Conservation (phyloP, 495 filamentous ascomycete species). For the Penicillium turbatum region DNA sequence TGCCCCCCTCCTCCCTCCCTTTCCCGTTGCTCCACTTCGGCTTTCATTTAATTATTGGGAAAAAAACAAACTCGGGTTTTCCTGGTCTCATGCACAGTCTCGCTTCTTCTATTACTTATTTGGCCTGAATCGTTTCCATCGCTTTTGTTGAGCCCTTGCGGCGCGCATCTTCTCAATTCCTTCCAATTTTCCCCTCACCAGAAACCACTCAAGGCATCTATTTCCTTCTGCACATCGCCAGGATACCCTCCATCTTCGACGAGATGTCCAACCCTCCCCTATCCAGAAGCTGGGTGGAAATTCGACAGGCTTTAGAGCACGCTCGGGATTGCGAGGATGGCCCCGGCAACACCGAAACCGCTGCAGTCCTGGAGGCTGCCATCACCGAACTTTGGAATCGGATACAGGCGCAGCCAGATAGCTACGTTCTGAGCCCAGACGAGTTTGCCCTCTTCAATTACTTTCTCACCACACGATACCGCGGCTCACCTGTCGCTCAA, state of each 20-base stretch:
- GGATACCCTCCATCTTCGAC: neutral
- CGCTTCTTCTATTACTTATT: neutral
- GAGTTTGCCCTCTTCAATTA: slow-evolving; percentile 79
- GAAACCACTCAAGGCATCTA: neutral
- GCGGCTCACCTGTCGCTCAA: slow-evolving; percentile 36
- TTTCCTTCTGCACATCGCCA: neutral
- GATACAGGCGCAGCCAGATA: slow-evolving; percentile 53
- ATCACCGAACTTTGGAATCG: slow-evolving; percentile 58
- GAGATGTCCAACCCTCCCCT: slow-evolving; percentile 6
- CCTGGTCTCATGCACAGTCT: slow-evolving; percentile 21
- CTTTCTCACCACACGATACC: slow-evolving; percentile 56
- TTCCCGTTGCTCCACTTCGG: slow-evolving; percentile 26
- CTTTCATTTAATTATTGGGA: slow-evolving; percentile 18
- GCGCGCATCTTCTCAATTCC: slow-evolving; percentile 3
- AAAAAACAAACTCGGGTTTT: slow-evolving; percentile 17
- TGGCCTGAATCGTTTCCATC: slow-evolving; percentile 1
- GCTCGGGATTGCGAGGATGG: slow-evolving; percentile 62
- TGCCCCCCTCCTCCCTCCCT: slow-evolving; percentile 3
- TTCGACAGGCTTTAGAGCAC: slow-evolving; percentile 56
- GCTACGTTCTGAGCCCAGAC: slow-evolving; percentile 61
- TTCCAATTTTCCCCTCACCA: neutral
- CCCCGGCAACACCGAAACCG: slow-evolving; percentile 48
- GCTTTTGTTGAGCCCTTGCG: slow-evolving; percentile 6
- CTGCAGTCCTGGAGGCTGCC: slow-evolving; percentile 51
- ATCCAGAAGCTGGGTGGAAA: slow-evolving; percentile 15